Evolutionary conservation across 164 flowering plant genomes (phyloP).

Genomic region (Protea cynaroides): DNA sequence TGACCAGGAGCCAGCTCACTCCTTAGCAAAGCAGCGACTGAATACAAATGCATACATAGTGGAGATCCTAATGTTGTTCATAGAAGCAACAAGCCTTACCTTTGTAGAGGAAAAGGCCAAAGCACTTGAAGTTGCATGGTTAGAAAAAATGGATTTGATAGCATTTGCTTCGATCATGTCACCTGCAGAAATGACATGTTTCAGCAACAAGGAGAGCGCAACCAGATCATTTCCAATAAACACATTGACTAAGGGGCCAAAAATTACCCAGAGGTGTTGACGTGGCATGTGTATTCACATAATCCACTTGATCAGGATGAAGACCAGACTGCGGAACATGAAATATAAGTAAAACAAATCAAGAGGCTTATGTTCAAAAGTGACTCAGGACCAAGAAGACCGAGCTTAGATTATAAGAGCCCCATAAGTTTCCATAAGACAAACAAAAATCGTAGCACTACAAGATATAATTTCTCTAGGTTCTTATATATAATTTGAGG

Average conservation of each 20-base stretch:
- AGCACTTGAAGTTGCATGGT: slow-evolving; percentile 70
- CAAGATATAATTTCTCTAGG: too few relatives aligned
- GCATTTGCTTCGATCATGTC: slow-evolving; percentile 86
- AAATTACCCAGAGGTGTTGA: slow-evolving; percentile 80
- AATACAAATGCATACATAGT: neutral
- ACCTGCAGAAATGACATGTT: slow-evolving; percentile 37
- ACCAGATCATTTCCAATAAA: neutral
- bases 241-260: slow-evolving; percentile 6
- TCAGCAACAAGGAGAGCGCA: neutral
- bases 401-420: too few relatives aligned
- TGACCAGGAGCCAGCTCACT: neutral
- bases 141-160: slow-evolving; percentile 62
- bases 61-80: neutral
- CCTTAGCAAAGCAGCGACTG: neutral
- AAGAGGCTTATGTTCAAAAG: neutral
- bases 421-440: too few relatives aligned
- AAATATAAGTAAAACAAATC: neutral
- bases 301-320: slow-evolving; percentile 68
- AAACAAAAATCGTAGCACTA: too few relatives aligned
- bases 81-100: slow-evolving; percentile 33
- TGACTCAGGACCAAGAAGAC: neutral
- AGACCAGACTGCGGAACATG: slow-evolving; percentile 69
- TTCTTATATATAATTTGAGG: too few relatives aligned
- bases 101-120: slow-evolving; percentile 91
- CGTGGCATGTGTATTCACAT: slow-evolving; percentile 96